Conservation (phyloP, 768 basidiomycete species). For the Porpolomopsis calyptriformis region DNA sequence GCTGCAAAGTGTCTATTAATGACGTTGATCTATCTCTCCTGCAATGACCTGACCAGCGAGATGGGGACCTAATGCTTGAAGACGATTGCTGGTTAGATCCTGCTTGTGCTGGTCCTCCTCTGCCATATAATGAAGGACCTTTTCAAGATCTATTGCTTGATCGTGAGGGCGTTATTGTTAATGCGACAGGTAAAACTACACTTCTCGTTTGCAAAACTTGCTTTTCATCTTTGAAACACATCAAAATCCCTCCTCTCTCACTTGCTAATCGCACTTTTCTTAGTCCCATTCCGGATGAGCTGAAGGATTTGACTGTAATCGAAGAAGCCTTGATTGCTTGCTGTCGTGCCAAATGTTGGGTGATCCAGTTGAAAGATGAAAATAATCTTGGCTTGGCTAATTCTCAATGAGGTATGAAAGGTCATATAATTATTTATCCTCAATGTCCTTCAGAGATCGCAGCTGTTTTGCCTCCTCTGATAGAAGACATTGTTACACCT, state of each 20-base stretch:
- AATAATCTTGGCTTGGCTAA: constrained; percentile 3
- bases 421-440: constrained; percentile 33
- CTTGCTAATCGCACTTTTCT: constrained; percentile 24
- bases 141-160: constrained; percentile 5
- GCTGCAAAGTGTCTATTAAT: background rate
- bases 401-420: constrained; percentile 24
- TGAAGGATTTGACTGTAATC: constrained; percentile 25
- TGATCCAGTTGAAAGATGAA: constrained; percentile 25
- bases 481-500: constrained; percentile 24
- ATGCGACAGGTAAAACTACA: background rate
- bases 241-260: constrained; percentile 17
- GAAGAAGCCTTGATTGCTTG: constrained; percentile 31
- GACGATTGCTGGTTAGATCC: constrained; percentile 1
- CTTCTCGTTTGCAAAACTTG: constrained; percentile 17
- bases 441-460: constrained; percentile 22
- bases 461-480: constrained; percentile 22
- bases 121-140: constrained; percentile 1
- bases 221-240: constrained; percentile 5
- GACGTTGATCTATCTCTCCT: background rate
- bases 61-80: too few species aligned
- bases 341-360: constrained; percentile 26
- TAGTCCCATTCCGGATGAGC: constrained; percentile 20
- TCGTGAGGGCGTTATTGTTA: background rate
- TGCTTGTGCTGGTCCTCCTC: background rate
- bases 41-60: background rate